Conservation (phyloP, 441 rosid species). For the Biscutella auriculata region DNA sequence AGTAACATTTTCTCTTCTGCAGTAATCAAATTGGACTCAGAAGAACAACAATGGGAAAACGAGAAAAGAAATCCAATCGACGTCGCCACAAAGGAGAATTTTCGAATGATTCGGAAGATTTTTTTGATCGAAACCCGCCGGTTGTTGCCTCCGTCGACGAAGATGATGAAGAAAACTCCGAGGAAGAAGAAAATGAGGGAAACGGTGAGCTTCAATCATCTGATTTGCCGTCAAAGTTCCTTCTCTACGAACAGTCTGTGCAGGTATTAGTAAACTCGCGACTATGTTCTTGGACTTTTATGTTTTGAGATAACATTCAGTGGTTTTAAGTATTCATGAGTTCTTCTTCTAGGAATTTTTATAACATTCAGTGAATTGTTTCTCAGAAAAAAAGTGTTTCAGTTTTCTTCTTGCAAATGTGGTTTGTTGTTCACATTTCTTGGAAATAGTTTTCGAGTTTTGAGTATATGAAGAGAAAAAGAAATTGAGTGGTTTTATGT, state of each 20-base stretch:
- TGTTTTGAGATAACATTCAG: not conserved
- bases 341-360: not conserved
- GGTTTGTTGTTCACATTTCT: too few relatives aligned
- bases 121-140: slow-evolving; percentile 27
- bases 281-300: not conserved
- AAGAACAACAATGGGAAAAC: slow-evolving; percentile 43
- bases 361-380: not conserved
- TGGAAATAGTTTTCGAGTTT: too few relatives aligned
- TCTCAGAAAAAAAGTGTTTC: too few relatives aligned
- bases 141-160: slow-evolving; percentile 25
- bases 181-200: slow-evolving; percentile 22
- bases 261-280: slow-evolving; percentile 31
- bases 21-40: not conserved
- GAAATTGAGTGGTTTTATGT: too few relatives aligned
- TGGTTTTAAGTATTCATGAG: not conserved
- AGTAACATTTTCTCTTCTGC: too few relatives aligned
- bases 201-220: slow-evolving; percentile 14
- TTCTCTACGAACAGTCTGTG: slow-evolving; percentile 64
- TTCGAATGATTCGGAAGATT: slow-evolving; percentile 27
- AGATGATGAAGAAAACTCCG: slow-evolving; percentile 23
- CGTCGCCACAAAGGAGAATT: slow-evolving; percentile 34
- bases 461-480: too few relatives aligned
- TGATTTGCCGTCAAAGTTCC: slow-evolving; percentile 56
- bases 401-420: too few relatives aligned
- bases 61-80: slow-evolving; percentile 52